Evolutionary conservation across 2,329 filamentous ascomycete species (phyloP), one percentile per base, ranked within the genome.

Genomic region (Epicoccum nigrum): DNA sequence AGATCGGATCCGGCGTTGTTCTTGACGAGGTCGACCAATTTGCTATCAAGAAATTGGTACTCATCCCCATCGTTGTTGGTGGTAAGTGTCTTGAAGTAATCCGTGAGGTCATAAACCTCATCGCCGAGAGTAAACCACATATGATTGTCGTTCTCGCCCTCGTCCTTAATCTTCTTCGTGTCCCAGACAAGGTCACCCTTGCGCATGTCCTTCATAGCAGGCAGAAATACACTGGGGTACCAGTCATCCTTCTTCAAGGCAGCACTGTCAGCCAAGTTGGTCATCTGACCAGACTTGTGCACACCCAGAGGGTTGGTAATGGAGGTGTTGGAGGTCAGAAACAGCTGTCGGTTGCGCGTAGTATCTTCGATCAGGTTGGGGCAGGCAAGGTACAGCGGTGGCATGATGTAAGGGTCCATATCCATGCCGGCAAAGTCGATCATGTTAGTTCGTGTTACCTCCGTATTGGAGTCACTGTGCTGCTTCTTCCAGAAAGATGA

Each of bases 131-230:
- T 87, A 57, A 90, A 87, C 92, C 94, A 97, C 67, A 83, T 82
- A 62, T 89, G 87, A 45, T 85, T 81, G 13, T 86, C 75, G 27
- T 88, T 76, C 21, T 83, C 69, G 16, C 92, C 94, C 57, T 95
- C 80, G 0, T 74, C 76, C 51, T 82, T 75, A 54, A 99, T 78
- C 1, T 77, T 78, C 1, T 74, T 72, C 37, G 75, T 79, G 33
- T 85, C 82, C 78, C 83, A 89, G 1, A 97, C 94, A 0, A 97
- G 77, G 30, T 93, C 83, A 35, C 94, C 94, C 58, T 96, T 90
- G 74, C 92, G 93, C 71, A 86, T 97, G 41, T 93, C 83, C 61
- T 88, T 85, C 71, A 99, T 96, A 49, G 81, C 84, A 0, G 91
- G 92, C 55, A 88, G 62, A 70, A 97, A 97, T 0, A 68, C 78